A percentile compares a stretch with the other conserved stretches of the same genome.
Evolutionary conservation across 2,329 filamentous ascomycete genomes (phyloP).

Genomic region (Penicillium sp.): DNA sequence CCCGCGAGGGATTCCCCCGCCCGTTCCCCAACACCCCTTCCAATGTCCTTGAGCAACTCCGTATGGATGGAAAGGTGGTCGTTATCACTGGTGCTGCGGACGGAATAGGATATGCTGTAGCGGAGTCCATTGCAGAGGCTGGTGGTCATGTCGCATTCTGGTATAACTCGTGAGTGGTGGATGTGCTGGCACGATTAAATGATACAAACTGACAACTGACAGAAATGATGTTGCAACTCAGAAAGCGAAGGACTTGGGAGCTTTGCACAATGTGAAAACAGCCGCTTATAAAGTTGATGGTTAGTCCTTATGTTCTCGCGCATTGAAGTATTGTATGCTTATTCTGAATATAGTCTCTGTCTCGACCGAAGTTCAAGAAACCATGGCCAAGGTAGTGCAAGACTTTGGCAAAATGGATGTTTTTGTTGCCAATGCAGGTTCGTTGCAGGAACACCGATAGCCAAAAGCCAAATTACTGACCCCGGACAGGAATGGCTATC

Average conservation of each 20-base stretch:
- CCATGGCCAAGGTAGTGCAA: conserved; percentile 34
- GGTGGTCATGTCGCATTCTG: conserved; percentile 44
- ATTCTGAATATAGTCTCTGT: conserved; percentile 41
- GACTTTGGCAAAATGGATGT: conserved; percentile 48
- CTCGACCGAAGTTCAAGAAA: conserved; percentile 34
- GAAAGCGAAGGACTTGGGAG: conserved; percentile 36
- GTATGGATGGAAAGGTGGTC: conserved; percentile 40
- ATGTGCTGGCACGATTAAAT: background rate
- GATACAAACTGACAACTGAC: background rate
- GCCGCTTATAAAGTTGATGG: conserved; percentile 47
- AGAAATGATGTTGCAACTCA: conserved; percentile 38
- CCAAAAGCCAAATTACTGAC: background rate
- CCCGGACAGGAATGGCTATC: conserved; percentile 48
- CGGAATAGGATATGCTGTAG: conserved; percentile 47
- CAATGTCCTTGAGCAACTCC: conserved; percentile 50
- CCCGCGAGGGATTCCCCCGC: conserved; percentile 38
- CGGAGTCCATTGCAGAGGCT: conserved; percentile 50
- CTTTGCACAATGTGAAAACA: conserved; percentile 38
- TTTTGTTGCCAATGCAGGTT: conserved; percentile 47
- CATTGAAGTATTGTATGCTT: background rate
- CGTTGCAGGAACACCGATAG: background rate
- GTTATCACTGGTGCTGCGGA: conserved; percentile 50
- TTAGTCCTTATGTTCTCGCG: background rate
- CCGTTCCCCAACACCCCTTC: conserved; percentile 41
- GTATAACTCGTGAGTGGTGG: conserved; percentile 38